Base-by-base conservation (phyloP, 352 stramenopile species). In the Salisapilia sapeloensis region DNA sequence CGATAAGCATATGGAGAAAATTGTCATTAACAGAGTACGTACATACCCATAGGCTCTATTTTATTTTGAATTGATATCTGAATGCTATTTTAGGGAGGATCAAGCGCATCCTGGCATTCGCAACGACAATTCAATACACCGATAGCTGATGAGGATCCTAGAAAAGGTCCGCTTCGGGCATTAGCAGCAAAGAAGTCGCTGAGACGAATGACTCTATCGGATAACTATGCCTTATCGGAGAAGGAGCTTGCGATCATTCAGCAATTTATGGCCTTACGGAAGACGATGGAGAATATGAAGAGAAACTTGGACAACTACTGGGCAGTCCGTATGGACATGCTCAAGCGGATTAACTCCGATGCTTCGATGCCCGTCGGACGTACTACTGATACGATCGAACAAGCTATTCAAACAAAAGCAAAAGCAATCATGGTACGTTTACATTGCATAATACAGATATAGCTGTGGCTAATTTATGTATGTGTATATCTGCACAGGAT, bases 1-100 rank as follows among this genome's bases (percentile, higher is more conserved):
- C 37, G 65, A 74, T 17, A 57, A 64, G 29, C 60, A 81, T 39
- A 52, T 65, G 32, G 56, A 81, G 40, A 75, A 67, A 17, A 58
- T 66, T 39, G 49, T 69, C 35, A 29, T 74, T 21, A 70, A 70
- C 20, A 36, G 60, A 40, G 65, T 77, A 56, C 8, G 44, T 38
- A 5, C 15, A 14, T 23, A 6, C 17, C 9, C 18, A 12, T 24
- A 18, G 27, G 1, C 4, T 6, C 2, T 28, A 6, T 2, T 30
- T 28, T 2, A 20, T 37, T n/a, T 37, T 12, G 8, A 29, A 1
- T 7, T 17, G 13, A 7, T 2, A 22, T 17, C 13, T 2, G 13
- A 13, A 22, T 41, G 18, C 24, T 30, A 18, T 5, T 23, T 7
- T 26, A 79, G 63, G 53, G 51, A n/a, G 64, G 64, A 0, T 77